Evolutionary conservation across 2,329 filamentous ascomycete species (phyloP), one percentile per base, ranked within the genome.

Genomic region (Colletotrichum godetiae): DNA sequence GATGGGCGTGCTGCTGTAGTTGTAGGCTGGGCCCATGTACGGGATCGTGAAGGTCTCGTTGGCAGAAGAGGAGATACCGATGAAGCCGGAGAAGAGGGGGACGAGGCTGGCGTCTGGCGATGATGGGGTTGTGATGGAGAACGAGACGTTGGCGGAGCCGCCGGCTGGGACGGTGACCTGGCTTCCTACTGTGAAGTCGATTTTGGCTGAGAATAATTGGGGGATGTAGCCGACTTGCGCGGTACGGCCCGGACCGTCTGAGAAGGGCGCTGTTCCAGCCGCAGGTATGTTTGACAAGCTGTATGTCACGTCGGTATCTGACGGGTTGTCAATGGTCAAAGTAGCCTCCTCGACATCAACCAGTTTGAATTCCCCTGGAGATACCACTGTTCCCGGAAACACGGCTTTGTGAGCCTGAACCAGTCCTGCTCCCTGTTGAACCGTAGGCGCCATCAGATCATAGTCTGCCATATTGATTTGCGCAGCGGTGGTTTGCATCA

Each of bases 351-450:
- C 86, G 82, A 91, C 78, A 75, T 88, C 88, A 0, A 90, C 90
- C 78, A 92, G 90, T 78, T 92, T 92, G 81, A 92, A 91, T 4
- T 88, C 86, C 12, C 92, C 80, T 77, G 87, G 89, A 12, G 88
- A 88, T 8, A 85, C 86, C 42, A 68, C 13, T 1, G 72, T 56
- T 37, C 29, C 66, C 19, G 63, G 52, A 15, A 67, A 67, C 1
- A 73, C 35, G 2, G 74, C 72, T 2, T 74, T 56, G 46, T 66
- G 63, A 29, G 64, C 72, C 15, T 74, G 72, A 11, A 68, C 35
- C 13, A 75, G 42, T 7, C 74, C 74, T 5, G 62, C 63, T 29
- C 72, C 74, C 29, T 75, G 74, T 19, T 75, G 72, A n/a, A 67
- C 31, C n/a, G 37, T 27, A 1, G 74, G 68, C 4, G 72, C 52